A percentile compares a stretch with the other conserved stretches of the same genome.
These are phyloP conservation scores for Pseudognaphalium luteoalbum DNA, from an alignment of 129 eudicot species.

Conservation along the genomic window DNA sequence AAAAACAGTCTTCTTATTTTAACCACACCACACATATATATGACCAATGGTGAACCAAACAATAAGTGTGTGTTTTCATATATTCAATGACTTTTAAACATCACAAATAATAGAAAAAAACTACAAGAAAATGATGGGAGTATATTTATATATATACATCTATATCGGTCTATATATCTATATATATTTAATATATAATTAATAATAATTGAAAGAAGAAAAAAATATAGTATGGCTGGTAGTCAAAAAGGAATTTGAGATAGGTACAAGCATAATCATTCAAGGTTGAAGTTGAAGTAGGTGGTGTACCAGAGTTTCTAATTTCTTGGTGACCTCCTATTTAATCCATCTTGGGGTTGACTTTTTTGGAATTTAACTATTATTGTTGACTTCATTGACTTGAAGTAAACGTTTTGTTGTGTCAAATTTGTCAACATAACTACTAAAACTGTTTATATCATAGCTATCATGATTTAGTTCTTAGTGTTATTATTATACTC, in stretches of 20 bases:
- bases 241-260: slow-evolving; percentile 10
- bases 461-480: too few relatives aligned
- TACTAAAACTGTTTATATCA: too few relatives aligned
- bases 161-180: too few relatives aligned
- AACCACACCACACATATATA: too few relatives aligned
- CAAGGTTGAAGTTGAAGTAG: slow-evolving; percentile 15
- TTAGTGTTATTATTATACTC: too few relatives aligned
- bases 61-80: too few relatives aligned
- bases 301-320: slow-evolving; percentile 2
- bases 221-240: neutral
- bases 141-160: too few relatives aligned
- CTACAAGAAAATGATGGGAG: neutral
- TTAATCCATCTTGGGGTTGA: slow-evolving; percentile 9
- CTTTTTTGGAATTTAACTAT: neutral
- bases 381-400: neutral
- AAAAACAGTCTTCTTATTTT: too few relatives aligned
- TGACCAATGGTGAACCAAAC: neutral
- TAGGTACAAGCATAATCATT: neutral
- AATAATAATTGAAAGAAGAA: neutral
- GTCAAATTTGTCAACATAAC: neutral
- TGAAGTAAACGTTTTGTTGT: slow-evolving; percentile 13
- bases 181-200: too few relatives aligned
- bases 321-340: slow-evolving; percentile 2
- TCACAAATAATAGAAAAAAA: neutral
- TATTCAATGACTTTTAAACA: neutral